phyloP scores from a whole-genome alignment of 2,329 filamentous ascomycete species.

The Venturia nashicola region DNA sequence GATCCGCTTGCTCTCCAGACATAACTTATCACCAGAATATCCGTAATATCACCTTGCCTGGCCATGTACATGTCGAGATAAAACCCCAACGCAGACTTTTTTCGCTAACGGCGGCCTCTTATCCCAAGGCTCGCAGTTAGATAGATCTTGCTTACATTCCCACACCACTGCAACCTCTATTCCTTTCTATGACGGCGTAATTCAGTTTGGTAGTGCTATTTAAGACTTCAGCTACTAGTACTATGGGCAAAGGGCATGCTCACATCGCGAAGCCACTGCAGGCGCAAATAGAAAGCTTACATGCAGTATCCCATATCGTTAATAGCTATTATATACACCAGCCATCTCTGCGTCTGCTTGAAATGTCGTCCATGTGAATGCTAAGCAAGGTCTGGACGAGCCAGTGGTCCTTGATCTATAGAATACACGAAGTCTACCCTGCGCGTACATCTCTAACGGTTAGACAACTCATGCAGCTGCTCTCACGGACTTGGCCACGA shows the following conservation, averaged over 20 bases:
- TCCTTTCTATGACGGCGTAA: not conserved
- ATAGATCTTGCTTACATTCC: conserved; percentile 83
- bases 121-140: conserved; percentile 79
- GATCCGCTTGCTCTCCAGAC: not conserved
- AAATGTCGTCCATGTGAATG: not conserved
- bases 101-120: conserved; percentile 96
- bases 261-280: not conserved
- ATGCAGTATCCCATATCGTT: not conserved
- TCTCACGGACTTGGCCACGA: not conserved
- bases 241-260: not conserved
- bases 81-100: conserved; percentile 70
- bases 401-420: not conserved
- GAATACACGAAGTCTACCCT: not conserved
- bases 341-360: not conserved
- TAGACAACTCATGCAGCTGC: conserved; percentile 3
- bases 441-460: not conserved
- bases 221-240: no score
- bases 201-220: no score
- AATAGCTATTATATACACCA: not conserved
- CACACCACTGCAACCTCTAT: not conserved
- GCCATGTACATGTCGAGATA: conserved; percentile 87
- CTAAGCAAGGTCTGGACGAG: no score
- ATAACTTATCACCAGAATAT: conserved; percentile 83
- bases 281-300: not conserved
- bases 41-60: conserved; percentile 53